These are phyloP conservation scores for Skeletonema menzelii DNA, from an alignment of 108 stramenopile genomes.

Conservation along the genomic window DNA sequence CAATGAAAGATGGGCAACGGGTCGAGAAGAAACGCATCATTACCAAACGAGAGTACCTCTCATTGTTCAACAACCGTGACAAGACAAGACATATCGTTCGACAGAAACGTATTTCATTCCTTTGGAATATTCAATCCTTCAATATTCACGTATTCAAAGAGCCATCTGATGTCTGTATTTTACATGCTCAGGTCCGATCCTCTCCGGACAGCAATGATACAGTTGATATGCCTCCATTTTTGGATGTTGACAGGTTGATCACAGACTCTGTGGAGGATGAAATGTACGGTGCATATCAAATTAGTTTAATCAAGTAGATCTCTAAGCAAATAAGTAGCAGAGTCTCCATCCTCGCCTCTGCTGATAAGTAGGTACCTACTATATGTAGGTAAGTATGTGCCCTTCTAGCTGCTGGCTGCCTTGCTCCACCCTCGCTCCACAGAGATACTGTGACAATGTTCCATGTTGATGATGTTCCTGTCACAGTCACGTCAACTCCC, in stretches of 20 bases:
- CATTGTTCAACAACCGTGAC: slow-evolving; percentile 65
- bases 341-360: too few relatives aligned
- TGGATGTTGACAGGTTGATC: slow-evolving; percentile 57
- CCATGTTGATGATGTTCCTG: too few relatives aligned
- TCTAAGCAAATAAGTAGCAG: neutral
- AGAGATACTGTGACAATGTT: too few relatives aligned
- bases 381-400: too few relatives aligned
- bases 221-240: slow-evolving; percentile 72
- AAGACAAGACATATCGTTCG: slow-evolving; percentile 64
- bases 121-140: slow-evolving; percentile 78
- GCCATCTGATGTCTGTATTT: slow-evolving; percentile 68
- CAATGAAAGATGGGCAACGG: slow-evolving; percentile 51
- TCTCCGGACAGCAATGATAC: slow-evolving; percentile 40
- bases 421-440: too few relatives aligned
- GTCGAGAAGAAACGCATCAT: slow-evolving; percentile 86
- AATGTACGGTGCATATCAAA: slow-evolving; percentile 54
- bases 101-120: slow-evolving; percentile 77
- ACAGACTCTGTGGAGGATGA: slow-evolving; percentile 48
- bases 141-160: slow-evolving; percentile 70
- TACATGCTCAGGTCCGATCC: slow-evolving; percentile 69
- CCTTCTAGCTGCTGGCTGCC: too few relatives aligned
- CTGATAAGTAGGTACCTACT: too few relatives aligned
- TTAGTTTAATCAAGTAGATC: slow-evolving; percentile 12
- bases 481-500: too few relatives aligned
- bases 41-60: slow-evolving; percentile 70